Evolutionary conservation across 768 basidiomycete species (phyloP), one percentile per base, ranked within the genome.

Genomic region (Gymnopilus junonius): DNA sequence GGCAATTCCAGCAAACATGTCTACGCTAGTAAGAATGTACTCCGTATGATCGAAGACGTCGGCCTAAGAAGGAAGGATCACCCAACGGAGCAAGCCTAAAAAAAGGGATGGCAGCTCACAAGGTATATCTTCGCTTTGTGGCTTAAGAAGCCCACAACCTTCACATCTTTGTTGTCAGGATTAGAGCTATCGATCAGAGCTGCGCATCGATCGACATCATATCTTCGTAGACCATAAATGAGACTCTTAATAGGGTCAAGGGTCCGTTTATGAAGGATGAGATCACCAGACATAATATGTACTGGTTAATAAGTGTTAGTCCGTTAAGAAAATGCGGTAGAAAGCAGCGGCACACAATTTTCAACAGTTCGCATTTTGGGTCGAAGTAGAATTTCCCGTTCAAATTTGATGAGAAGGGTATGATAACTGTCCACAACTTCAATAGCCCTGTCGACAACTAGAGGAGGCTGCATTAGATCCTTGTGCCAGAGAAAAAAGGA

Each of bases 31-130:
- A 25, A 93, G 70, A 35, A 89, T 86, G 62, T 88, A 88, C 58
- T 92, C 91, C 79, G 89, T 87, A 65, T 93, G 91, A 69, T 93
- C 92, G 62, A 84, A 81, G 2, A 91, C 88, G 70, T 92, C 91
- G 10, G 89, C 89, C 87, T 89, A 59, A 8, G 3, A 50, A 29
- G 31, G 20, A n/a, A 45, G 64, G 17, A 59, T 58, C 23, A 15
- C 31, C 39, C 5, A 64, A 29, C 21, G 14, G 20, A n/a, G n/a
- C 20, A 51, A 45, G 8, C 20, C n/a, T n/a, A n/a, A n/a, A n/a
- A n/a, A 29, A 2, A 27, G 17, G 21, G 14, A 6, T 32, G 5
- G 17, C 10, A 4, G 73, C 81, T 15, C 37, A 88, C 88, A 56
- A 89, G 76, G 70, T 91, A 90, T 10, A 89, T 87, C 70, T 89